A percentile compares a stretch with the other conserved stretches of the same genome.
phyloP scores from a whole-genome alignment of 768 basidiomycete species.

The Rhodocollybia butyracea region DNA sequence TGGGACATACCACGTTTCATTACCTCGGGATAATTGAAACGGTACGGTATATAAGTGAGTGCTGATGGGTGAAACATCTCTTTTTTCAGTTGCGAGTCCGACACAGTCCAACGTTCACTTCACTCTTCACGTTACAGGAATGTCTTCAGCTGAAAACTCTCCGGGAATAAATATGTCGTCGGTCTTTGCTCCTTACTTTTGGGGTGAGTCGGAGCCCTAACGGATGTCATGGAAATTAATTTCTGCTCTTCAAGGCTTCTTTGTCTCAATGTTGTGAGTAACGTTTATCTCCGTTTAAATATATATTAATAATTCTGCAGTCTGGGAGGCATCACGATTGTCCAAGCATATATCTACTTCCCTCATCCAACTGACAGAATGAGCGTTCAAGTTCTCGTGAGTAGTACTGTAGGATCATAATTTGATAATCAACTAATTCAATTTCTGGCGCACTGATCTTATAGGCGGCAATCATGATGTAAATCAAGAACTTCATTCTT shows the following conservation, averaged over 20 bases:
- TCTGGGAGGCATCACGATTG: slow-evolving; percentile 35
- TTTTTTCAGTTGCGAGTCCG: too few relatives aligned
- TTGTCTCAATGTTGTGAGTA: slow-evolving; percentile 6
- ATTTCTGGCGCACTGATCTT: neutral
- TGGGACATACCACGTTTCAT: too few relatives aligned
- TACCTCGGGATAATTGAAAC: too few relatives aligned
- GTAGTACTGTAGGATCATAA: neutral
- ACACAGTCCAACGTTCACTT: too few relatives aligned
- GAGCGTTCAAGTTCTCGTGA: slow-evolving; percentile 27
- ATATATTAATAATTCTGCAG: slow-evolving; percentile 15
- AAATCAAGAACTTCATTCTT: slow-evolving; percentile 1
- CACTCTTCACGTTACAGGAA: too few relatives aligned
- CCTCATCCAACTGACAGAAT: slow-evolving; percentile 24
- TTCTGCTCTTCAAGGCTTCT: neutral
- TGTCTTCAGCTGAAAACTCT: neutral
- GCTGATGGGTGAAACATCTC: too few relatives aligned
- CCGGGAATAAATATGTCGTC: slow-evolving; percentile 7
- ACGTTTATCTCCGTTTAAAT: neutral
- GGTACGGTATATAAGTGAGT: too few relatives aligned
- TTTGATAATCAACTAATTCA: neutral
- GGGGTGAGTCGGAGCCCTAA: neutral
- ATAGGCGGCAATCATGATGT: slow-evolving; percentile 18
- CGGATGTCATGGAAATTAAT: neutral
- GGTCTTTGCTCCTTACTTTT: slow-evolving; percentile 3
- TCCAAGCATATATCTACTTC: slow-evolving; percentile 41